Evolutionary conservation across 352 stramenopile species (phyloP).

Genomic region (Aphanomyces stellatus): DNA sequence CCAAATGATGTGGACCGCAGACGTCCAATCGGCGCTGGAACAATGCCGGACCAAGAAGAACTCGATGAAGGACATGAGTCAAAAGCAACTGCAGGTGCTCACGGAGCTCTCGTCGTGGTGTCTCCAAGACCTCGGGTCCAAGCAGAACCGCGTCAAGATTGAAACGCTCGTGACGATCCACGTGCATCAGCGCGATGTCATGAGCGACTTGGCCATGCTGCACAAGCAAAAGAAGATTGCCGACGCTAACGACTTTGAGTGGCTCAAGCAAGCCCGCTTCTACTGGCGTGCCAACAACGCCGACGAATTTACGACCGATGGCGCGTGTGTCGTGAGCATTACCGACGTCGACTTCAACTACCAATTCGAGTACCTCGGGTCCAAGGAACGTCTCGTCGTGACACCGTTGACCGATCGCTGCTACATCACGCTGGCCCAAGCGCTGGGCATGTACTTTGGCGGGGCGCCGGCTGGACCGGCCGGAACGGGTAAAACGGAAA

Average conservation of each 20-base stretch:
- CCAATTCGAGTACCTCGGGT: conserved; percentile 96
- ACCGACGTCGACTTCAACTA: conserved; percentile 99
- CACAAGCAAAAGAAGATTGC: conserved; percentile 95
- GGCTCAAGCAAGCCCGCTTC: conserved; percentile 98
- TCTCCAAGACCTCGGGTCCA: conserved; percentile 92
- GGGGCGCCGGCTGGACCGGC: conserved; percentile 91
- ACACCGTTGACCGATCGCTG: conserved; percentile 95
- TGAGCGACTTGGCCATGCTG: conserved; percentile 88
- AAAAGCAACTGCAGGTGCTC: conserved; percentile 90
- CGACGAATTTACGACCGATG: conserved; percentile 93
- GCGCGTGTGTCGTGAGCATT: conserved; percentile 94
- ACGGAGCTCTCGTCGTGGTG: conserved; percentile 95
- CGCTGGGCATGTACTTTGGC: conserved; percentile 97
- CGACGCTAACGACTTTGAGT: conserved; percentile 98
- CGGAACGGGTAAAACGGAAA: conserved; percentile 96
- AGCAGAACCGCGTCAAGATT: conserved; percentile 97
- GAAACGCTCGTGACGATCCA: conserved; percentile 98
- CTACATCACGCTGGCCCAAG: conserved; percentile 97
- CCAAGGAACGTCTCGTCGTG: conserved; percentile 95
- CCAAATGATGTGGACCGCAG: conserved; percentile 95
- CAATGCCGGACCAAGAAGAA: conserved; percentile 95
- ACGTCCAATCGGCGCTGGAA: conserved; percentile 93
- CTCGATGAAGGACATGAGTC: conserved; percentile 96
- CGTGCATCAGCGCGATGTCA: conserved; percentile 97
- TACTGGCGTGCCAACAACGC: conserved; percentile 93